Conservation (phyloP, 192 early-diverging fungal species). For the Entomortierella chlamydospora region DNA sequence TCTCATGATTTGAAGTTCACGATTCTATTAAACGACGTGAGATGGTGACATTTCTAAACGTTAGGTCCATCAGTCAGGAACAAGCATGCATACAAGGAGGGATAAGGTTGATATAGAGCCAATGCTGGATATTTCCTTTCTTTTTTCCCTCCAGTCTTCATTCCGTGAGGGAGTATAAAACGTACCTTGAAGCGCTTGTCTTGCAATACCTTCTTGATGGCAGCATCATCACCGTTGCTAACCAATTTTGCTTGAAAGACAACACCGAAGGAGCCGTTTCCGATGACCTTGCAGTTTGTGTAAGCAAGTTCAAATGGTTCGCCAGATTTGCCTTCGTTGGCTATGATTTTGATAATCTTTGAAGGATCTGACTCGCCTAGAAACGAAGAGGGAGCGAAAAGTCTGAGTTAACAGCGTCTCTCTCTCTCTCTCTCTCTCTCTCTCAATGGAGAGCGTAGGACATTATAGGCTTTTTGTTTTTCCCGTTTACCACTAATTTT, state of each 20-base stretch:
- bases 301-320: constrained; percentile 90
- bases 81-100: background rate
- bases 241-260: constrained; percentile 95
- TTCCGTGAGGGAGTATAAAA: background rate
- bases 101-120: background rate
- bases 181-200: constrained; percentile 97
- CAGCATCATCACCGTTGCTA: constrained; percentile 82
- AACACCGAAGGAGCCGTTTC: constrained; percentile 98
- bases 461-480: too few species aligned
- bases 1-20: constrained; percentile 94
- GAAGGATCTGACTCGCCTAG: constrained; percentile 61
- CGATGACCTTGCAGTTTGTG: constrained; percentile 92
- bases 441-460: too few species aligned
- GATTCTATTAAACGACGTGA: constrained; percentile 69
- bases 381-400: background rate
- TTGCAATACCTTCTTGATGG: constrained; percentile 98
- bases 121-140: background rate
- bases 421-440: too few species aligned
- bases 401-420: background rate
- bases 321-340: constrained; percentile 89
- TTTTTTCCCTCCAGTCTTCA: background rate
- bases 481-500: constrained; percentile 47
- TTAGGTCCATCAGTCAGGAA: constrained; percentile 18
- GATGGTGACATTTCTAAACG: constrained; percentile 7
- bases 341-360: constrained; percentile 80